These are phyloP conservation scores for Paxillus involutus DNA, from an alignment of 768 basidiomycete species.

Conservation along the genomic window DNA sequence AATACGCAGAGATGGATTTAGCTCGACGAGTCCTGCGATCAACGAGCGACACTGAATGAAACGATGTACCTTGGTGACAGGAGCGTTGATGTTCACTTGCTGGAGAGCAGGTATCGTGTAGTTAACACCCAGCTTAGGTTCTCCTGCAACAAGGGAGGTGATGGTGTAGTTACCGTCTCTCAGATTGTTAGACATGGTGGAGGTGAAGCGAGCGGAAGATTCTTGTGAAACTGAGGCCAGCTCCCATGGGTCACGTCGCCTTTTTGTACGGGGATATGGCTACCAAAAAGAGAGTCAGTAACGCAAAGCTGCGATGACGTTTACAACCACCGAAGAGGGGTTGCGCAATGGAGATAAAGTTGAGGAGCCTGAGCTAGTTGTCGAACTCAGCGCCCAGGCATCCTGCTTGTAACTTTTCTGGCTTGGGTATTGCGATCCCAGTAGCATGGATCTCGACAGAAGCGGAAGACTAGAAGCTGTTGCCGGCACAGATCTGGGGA, in stretches of 20 bases:
- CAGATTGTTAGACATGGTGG: not conserved
- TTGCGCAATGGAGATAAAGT: too few species aligned
- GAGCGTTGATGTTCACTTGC: not conserved
- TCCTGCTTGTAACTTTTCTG: too few species aligned
- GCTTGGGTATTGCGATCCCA: too few species aligned
- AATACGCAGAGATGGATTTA: not conserved
- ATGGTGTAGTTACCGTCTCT: not conserved
- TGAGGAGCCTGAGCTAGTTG: too few species aligned
- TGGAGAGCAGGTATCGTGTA: not conserved
- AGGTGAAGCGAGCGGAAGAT: not conserved
- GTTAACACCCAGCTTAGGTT: not conserved
- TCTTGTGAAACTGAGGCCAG: not conserved
- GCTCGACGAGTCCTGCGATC: not conserved
- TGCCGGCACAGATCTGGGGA: too few species aligned
- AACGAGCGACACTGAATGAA: not conserved
- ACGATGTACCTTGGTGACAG: not conserved
- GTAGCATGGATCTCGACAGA: too few species aligned
- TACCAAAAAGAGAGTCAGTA: too few species aligned
- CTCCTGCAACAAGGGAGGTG: not conserved
- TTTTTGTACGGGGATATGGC: not conserved
- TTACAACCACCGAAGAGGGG: too few species aligned
- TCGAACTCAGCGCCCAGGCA: too few species aligned
- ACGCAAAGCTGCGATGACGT: too few species aligned
- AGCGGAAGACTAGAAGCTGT: too few species aligned
- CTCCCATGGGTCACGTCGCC: not conserved